phyloP scores from a whole-genome alignment of 768 basidiomycete genomes.

The Clavulina sp. region DNA sequence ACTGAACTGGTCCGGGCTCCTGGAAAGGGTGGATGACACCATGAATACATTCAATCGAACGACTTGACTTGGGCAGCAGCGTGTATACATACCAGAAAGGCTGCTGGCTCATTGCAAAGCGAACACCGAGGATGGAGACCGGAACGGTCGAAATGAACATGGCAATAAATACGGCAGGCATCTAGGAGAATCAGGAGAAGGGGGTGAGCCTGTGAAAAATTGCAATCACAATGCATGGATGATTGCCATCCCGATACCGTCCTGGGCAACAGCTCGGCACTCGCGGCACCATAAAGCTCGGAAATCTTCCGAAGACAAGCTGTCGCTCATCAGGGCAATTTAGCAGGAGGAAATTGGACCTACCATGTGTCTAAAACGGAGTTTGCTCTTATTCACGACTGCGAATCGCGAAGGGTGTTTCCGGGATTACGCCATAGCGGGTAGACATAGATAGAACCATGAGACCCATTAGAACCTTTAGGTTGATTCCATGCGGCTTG shows the following conservation, averaged over 20 bases:
- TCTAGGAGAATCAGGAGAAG: slow-evolving; percentile 23
- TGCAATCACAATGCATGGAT: background rate
- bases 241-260: background rate
- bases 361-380: slow-evolving; percentile 60
- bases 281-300: too few relatives aligned
- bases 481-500: background rate
- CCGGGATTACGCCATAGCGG: too few relatives aligned
- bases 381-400: slow-evolving; percentile 68
- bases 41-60: too few relatives aligned
- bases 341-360: background rate
- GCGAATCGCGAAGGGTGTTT: background rate
- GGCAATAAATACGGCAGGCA: slow-evolving; percentile 42
- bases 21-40: background rate
- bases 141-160: slow-evolving; percentile 68
- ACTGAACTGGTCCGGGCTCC: slow-evolving; percentile 61
- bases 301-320: too few relatives aligned
- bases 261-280: too few relatives aligned
- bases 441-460: too few relatives aligned
- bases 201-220: background rate
- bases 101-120: slow-evolving; percentile 54
- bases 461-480: background rate
- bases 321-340: background rate
- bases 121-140: slow-evolving; percentile 55
- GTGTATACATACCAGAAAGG: slow-evolving; percentile 45
- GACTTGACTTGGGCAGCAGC: too few relatives aligned